Conservation (phyloP, 805 yeast genomes). For the Saccharomycopsis sp. region DNA sequence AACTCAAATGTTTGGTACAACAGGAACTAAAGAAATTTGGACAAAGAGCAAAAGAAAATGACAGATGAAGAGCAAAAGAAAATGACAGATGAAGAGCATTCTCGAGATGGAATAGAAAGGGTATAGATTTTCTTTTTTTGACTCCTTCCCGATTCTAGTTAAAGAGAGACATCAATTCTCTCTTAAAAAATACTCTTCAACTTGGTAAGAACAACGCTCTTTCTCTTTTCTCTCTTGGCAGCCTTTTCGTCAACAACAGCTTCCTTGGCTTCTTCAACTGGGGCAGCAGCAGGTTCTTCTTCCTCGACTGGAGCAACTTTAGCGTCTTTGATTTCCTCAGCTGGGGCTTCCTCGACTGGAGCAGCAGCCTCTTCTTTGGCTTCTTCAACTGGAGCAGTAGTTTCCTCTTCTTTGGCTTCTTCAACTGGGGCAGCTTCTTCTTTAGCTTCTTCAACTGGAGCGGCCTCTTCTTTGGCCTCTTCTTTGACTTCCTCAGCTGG, state of each 20-base stretch:
- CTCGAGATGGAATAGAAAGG: too few relatives aligned
- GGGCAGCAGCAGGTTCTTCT: constrained; percentile 12
- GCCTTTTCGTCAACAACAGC: constrained; percentile 17
- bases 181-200: constrained; percentile 22
- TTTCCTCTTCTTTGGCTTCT: constrained; percentile 12
- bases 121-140: too few relatives aligned
- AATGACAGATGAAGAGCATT: too few relatives aligned
- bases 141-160: too few relatives aligned
- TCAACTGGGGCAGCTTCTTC: constrained; percentile 20
- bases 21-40: too few relatives aligned
- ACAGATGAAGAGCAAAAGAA: too few relatives aligned
- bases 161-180: too few relatives aligned
- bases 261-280: constrained; percentile 9
- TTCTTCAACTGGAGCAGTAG: constrained; percentile 17
- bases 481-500: constrained; percentile 7
- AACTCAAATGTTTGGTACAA: too few relatives aligned
- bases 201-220: constrained; percentile 35
- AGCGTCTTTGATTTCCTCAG: constrained; percentile 21
- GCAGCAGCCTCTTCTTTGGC: constrained; percentile 15
- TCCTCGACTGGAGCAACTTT: constrained; percentile 22
- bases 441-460: constrained; percentile 16
- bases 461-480: constrained; percentile 17
- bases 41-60: too few relatives aligned
- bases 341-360: constrained; percentile 20
- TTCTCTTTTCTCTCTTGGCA: constrained; percentile 29